Evolutionary conservation across 306 rosid species (phyloP).

Genomic region (Luffa aegyptiaca): DNA sequence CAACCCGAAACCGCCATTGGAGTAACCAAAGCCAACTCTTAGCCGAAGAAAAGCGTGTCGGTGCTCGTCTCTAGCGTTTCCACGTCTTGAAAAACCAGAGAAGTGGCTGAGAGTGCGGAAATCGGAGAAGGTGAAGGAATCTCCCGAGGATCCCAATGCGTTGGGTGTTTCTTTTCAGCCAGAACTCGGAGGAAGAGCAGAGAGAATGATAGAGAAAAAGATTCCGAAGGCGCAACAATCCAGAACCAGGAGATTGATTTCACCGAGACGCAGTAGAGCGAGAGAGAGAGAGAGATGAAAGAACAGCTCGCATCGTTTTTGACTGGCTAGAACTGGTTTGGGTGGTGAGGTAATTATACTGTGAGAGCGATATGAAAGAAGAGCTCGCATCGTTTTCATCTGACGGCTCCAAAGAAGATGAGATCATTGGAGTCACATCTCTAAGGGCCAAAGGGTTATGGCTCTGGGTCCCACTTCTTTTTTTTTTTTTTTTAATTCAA

Average conservation of each 20-base stretch:
- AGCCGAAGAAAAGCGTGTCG: conserved; percentile 43
- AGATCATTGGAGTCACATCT: neutral
- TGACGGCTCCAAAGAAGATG: neutral
- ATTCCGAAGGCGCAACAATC: neutral
- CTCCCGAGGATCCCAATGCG: conserved; percentile 24
- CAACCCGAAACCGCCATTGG: conserved; percentile 13
- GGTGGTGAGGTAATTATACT: neutral
- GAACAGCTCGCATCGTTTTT: no score
- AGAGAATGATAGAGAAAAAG: conserved; percentile 22
- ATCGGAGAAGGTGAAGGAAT: conserved; percentile 8
- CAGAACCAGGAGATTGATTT: conserved; percentile 11
- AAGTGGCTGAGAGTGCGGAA: neutral
- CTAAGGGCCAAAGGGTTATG: neutral
- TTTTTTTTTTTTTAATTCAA: no score
- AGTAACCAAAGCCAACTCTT: conserved; percentile 9
- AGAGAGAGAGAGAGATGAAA: neutral
- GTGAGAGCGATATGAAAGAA: conserved; percentile 8
- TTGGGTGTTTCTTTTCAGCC: conserved; percentile 1
- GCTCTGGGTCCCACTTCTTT: neutral
- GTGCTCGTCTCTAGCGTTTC: conserved; percentile 30
- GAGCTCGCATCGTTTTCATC: conserved; percentile 10
- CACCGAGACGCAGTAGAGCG: neutral
- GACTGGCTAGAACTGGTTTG: neutral
- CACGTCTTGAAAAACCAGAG: neutral
- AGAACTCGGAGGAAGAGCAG: conserved; percentile 21